Evolutionary conservation across 371 early-diverging fungal species (phyloP).

Genomic region (Syncephalastrum contaminatum): DNA sequence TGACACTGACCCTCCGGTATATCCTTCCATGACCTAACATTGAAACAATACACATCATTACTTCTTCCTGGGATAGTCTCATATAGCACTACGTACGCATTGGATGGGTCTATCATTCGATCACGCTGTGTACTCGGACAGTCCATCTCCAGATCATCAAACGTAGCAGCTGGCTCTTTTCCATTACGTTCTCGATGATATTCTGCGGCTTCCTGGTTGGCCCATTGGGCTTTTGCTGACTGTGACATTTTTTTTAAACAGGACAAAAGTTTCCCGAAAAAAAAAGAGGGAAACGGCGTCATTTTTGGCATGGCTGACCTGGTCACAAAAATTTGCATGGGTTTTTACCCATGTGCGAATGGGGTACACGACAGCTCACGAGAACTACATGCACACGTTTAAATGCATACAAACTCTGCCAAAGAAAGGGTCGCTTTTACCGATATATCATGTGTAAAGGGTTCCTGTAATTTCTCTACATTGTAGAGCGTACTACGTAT

Average conservation of each 20-base stretch:
- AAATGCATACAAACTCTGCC: too few relatives aligned
- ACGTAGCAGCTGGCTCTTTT: too few relatives aligned
- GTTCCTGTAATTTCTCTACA: too few relatives aligned
- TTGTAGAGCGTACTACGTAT: background rate
- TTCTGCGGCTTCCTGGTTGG: background rate
- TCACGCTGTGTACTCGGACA: background rate
- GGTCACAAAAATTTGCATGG: too few relatives aligned
- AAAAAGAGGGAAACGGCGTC: background rate
- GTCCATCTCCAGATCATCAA: constrained; percentile 9
- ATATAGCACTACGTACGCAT: background rate
- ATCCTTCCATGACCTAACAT: constrained; percentile 8
- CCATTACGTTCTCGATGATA: background rate
- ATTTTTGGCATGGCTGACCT: background rate
- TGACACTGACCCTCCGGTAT: constrained; percentile 1
- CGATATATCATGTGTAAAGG: too few relatives aligned
- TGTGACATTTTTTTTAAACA: background rate
- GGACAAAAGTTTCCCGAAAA: background rate
- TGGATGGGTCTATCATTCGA: background rate
- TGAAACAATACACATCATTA: background rate
- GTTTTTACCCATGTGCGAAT: too few relatives aligned
- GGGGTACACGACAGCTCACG: too few relatives aligned
- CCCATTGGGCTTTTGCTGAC: constrained; percentile 2
- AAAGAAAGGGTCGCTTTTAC: too few relatives aligned
- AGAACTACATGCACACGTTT: too few relatives aligned
- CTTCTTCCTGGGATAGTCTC: too few relatives aligned